Conservation (phyloP, 164 flowering plant species). For the Annona cherimola region DNA sequence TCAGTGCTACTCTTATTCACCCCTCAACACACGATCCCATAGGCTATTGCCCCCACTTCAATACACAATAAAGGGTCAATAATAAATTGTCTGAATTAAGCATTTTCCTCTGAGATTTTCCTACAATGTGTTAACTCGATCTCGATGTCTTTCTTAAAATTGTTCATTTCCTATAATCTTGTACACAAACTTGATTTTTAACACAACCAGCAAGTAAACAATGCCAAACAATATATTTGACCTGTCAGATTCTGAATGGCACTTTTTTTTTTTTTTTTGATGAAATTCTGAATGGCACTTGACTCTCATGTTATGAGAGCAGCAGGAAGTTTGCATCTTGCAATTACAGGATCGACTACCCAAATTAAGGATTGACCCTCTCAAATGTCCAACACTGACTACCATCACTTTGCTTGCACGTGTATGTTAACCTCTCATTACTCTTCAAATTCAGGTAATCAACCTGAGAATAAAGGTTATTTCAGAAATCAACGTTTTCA, state of each 20-base stretch:
- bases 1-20: too few relatives aligned
- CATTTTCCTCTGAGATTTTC: too few relatives aligned
- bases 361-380: constrained; percentile 44
- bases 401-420: constrained; percentile 29
- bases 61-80: too few relatives aligned
- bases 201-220: too few relatives aligned
- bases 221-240: background rate
- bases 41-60: too few relatives aligned
- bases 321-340: background rate
- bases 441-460: constrained; percentile 87
- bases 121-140: too few relatives aligned
- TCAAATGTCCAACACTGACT: constrained; percentile 51
- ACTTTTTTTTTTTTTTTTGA: too few relatives aligned
- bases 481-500: background rate
- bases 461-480: constrained; percentile 38
- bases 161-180: too few relatives aligned
- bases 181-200: too few relatives aligned
- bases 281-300: background rate
- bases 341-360: background rate
- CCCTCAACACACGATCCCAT: too few relatives aligned
- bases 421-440: constrained; percentile 48
- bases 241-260: background rate
- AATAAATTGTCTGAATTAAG: too few relatives aligned
- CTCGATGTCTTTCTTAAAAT: too few relatives aligned
- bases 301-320: background rate